Conservation (phyloP, 1,284 basidiomycete species). For the Apiotrichum domesticum region DNA sequence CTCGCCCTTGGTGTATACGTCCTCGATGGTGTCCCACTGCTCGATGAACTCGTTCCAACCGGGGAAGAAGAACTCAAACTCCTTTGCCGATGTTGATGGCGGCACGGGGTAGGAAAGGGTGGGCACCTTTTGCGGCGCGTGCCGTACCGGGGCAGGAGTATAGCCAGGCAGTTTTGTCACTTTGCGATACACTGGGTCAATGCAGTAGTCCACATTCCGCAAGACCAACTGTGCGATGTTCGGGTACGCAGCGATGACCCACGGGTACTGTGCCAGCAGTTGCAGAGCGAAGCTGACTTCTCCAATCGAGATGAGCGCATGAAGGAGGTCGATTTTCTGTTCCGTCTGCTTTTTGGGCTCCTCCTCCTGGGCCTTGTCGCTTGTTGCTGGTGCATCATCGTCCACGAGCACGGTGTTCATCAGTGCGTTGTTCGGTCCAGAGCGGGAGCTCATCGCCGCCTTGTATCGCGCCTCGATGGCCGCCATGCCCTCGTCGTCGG, state of each 20-base stretch:
- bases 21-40: constrained; percentile 58
- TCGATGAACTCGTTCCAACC: constrained; percentile 70
- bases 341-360: constrained; percentile 52
- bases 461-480: constrained; percentile 62
- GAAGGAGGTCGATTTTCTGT: constrained; percentile 74
- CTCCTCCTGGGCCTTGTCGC: constrained; percentile 41
- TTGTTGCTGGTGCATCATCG: constrained; percentile 47
- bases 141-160: neutral
- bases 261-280: constrained; percentile 75
- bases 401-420: constrained; percentile 85
- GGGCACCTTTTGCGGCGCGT: constrained; percentile 19
- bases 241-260: constrained; percentile 73
- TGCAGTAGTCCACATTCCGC: constrained; percentile 62
- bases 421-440: constrained; percentile 70
- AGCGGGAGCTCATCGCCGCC: constrained; percentile 55
- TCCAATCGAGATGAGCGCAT: constrained; percentile 79
- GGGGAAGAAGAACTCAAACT: constrained; percentile 85
- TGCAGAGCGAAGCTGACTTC: constrained; percentile 69
- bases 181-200: constrained; percentile 61
- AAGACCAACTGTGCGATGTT: constrained; percentile 80
- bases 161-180: neutral
- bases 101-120: constrained; percentile 69
- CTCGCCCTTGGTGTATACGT: constrained; percentile 55
- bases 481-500: constrained; percentile 68
- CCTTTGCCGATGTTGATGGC: constrained; percentile 60